Base-by-base conservation (phyloP, 371 early-diverging fungal genomes). In the Cokeromyces recurvatus region DNA sequence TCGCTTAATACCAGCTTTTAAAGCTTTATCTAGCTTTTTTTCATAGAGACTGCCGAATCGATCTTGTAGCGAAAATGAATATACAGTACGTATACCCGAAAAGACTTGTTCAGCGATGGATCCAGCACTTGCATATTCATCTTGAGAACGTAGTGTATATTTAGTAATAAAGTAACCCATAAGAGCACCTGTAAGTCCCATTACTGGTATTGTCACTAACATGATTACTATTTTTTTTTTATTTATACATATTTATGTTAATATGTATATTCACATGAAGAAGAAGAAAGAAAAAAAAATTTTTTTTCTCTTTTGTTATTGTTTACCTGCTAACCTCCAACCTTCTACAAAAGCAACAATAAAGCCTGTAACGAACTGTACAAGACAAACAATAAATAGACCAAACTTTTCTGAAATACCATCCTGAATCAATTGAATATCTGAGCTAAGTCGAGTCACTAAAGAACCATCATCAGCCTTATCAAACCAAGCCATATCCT, bases 401-500 rank as follows among this genome's bases (percentile, higher is more conserved):
- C 89, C 87, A 31, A 90, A 81, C 58, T 95, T 96, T 34, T 91
- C 94, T 20, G 83, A 79, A 9, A 92, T 85, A 39, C 96, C 92
- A 66, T 90, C 92, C 59, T 89, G 89, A 38, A 91, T 77, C 40
- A 89, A 51, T 41, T 92, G 75, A 37, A 85, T 81, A 70, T 93
- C 85, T 57, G 82, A 74, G 14, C 86, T 81, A n/a, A 91, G 76
- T 43, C 89, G 79, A 19, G 86, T 84, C 8, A 85, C 86, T 32
- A 84, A 66, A 42, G 85, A 85, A 29, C 86, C 86, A 50, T 67
- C 56, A 63, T 79, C 75, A 38, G 79, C 66, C 29, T 69, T 74
- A 53, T 98, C 98, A 57, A 92, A 95, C 87, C 90, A 98, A 16
- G 81, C 86, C 49, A 93, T 80, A 19, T 97, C 91, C 62, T 97